phyloP scores from a whole-genome alignment of 352 stramenopile species.

The Hyphochytrium catenoides region DNA sequence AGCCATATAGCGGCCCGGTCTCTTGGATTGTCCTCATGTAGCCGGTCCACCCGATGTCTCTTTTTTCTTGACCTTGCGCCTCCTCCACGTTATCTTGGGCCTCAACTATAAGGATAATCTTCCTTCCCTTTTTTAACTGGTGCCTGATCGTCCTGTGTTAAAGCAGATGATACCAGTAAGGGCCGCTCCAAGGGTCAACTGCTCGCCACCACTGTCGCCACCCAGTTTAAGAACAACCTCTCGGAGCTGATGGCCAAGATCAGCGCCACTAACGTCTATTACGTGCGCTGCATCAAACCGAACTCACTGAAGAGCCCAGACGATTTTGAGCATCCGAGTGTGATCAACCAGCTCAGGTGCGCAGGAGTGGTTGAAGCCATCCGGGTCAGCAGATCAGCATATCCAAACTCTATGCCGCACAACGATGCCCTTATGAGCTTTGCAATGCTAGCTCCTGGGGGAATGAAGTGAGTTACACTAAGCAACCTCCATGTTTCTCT shows the following conservation, averaged over 20 bases:
- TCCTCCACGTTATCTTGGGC: constrained; percentile 3
- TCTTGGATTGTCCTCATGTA: too few relatives aligned
- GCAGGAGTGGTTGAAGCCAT: constrained; percentile 62
- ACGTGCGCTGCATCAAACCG: constrained; percentile 57
- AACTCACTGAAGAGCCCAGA: constrained; percentile 30
- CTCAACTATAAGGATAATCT: constrained; percentile 1
- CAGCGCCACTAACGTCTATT: constrained; percentile 49
- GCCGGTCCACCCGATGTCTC: constrained; percentile 1
- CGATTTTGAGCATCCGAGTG: constrained; percentile 20
- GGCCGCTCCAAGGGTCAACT: constrained; percentile 1
- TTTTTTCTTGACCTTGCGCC: constrained; percentile 3
- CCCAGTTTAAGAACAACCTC: constrained; percentile 57
- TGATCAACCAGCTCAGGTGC: constrained; percentile 53
- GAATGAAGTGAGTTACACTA: not conserved
- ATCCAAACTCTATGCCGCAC: constrained; percentile 46
- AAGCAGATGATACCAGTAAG: not conserved
- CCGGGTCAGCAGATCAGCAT: constrained; percentile 51
- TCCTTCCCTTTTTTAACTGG: not conserved
- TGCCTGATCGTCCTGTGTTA: not conserved
- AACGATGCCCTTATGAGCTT: constrained; percentile 54
- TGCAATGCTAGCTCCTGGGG: too few relatives aligned
- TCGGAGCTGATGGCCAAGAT: constrained; percentile 62
- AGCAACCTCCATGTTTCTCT: constrained; percentile 12
- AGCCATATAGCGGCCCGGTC: too few relatives aligned
- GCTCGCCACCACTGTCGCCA: constrained; percentile 25